Evolutionary conservation across 345 rosid species (phyloP).

Genomic region (Physaria fendleri): DNA sequence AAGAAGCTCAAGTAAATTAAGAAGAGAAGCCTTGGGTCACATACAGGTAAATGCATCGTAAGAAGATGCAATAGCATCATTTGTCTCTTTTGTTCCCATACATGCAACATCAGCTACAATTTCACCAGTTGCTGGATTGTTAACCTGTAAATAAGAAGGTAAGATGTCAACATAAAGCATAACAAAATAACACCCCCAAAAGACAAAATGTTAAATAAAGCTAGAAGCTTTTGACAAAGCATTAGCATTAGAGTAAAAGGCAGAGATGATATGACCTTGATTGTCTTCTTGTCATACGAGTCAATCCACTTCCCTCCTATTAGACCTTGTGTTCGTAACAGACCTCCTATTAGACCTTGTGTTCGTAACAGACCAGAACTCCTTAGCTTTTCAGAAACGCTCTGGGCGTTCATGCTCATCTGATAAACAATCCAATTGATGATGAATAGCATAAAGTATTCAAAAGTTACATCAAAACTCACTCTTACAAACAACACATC

Average conservation of each 20-base stretch:
- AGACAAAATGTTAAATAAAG: too few species aligned
- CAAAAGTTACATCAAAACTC: not conserved
- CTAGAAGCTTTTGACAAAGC: too few species aligned
- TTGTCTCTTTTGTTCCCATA: constrained; percentile 82
- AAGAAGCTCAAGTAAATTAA: constrained; percentile 1
- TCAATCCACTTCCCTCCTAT: constrained; percentile 86
- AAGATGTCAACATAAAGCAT: not conserved
- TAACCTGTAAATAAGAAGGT: constrained; percentile 45
- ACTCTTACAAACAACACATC: not conserved
- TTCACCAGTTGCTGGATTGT: constrained; percentile 86
- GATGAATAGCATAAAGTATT: not conserved
- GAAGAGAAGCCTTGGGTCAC: constrained; percentile 11
- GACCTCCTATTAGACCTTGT: constrained; percentile 83
- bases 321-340: constrained; percentile 69
- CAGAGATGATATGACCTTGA: constrained; percentile 41
- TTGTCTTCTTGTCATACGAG: constrained; percentile 63
- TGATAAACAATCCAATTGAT: constrained; percentile 25
- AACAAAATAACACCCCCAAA: not conserved
- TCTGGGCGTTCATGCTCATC: constrained; percentile 54
- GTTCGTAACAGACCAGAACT: constrained; percentile 52
- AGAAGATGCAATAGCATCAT: constrained; percentile 87
- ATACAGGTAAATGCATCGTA: constrained; percentile 66
- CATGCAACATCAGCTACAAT: constrained; percentile 61
- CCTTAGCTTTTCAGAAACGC: constrained; percentile 39
- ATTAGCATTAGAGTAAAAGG: not conserved